Base-by-base conservation (phyloP, 1,284 basidiomycete genomes). In the Trichosporon sp. region DNA sequence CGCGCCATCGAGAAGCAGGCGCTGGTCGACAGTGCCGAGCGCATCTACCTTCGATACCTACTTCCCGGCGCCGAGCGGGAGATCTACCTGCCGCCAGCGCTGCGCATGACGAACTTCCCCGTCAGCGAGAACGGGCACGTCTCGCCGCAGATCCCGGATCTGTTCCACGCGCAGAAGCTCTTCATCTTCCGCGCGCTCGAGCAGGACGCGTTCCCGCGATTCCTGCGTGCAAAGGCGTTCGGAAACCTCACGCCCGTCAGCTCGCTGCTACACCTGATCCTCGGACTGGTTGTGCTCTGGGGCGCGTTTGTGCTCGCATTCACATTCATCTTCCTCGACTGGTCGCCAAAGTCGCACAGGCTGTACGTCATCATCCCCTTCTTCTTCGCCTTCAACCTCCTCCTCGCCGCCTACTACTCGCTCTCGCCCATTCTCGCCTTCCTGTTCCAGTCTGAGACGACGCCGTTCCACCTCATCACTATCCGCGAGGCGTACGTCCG, bases 341-440 rank as follows among this genome's bases (percentile, higher is more conserved):
- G 90, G 58, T 86, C 90, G 68, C 91, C 92, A 9, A 94, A 92
- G 75, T 87, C 88, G 25, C 91, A 90, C 77, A 86, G 96, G 60
- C 89, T 97, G 76, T 97, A 95, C 87, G 95, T 98, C 70, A 95
- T 98, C 81, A 85, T 99, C 33, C 95, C 95, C 0, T 98, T 96
- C 79, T 84, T 89, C n/a, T 80, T 98, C 70, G 92, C 95, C 59
- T 83, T 91, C 72, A 87, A 95, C 70, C 89, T 91, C 81, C 86
- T 99, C 66, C 85, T 97, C 63, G 91, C 93, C 23, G 92, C 96
- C 75, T 91, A 95, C 80, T 99, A 99, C 81, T 92, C 95, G 78
- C 87, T 98, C 62, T 95, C 97, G 78, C 95, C 95, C 3, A 83
- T 97, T 70, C 73, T 85, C 54, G 82, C 79, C 11, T 64, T 82